Conservation (phyloP, 768 basidiomycete genomes). For the Lactarius tabidus region DNA sequence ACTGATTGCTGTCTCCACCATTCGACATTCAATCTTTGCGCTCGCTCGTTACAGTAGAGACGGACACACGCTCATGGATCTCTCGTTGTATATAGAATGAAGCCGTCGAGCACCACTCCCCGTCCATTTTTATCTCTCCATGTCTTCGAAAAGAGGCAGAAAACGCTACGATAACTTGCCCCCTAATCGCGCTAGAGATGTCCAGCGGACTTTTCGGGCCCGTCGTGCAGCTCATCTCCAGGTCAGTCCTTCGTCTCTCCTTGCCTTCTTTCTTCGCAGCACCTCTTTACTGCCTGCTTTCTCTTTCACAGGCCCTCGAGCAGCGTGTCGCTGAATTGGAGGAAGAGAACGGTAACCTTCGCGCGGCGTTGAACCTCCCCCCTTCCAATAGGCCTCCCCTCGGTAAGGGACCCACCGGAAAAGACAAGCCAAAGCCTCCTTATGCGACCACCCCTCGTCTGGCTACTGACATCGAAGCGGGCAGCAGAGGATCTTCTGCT, state of each 20-base stretch:
- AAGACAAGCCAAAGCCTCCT: conserved; percentile 60
- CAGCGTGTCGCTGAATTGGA: conserved; percentile 78
- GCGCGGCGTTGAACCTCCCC: conserved; percentile 67
- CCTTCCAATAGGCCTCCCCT: conserved; percentile 67
- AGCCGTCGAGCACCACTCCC: conserved; percentile 33
- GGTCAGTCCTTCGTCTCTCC: conserved; percentile 39
- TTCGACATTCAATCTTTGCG: conserved; percentile 22
- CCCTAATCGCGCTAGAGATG: conserved; percentile 79
- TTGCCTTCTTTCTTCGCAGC: conserved; percentile 32
- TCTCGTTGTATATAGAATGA: conserved; percentile 31
- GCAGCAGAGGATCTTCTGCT: conserved; percentile 26
- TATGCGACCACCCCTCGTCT: conserved; percentile 13
- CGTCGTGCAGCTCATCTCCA: conserved; percentile 83
- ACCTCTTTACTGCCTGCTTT: conserved; percentile 28
- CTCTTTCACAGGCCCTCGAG: conserved; percentile 63
- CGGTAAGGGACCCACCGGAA: conserved; percentile 84
- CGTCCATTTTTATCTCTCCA: conserved; percentile 37
- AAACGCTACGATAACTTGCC: conserved; percentile 79
- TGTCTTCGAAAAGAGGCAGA: conserved; percentile 86
- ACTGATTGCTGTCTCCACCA: too few relatives aligned
- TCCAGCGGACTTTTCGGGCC: conserved; percentile 86
- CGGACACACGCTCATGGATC: conserved; percentile 33
- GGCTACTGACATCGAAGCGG: conserved; percentile 19
- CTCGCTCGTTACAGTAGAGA: conserved; percentile 23
- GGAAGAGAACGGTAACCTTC: conserved; percentile 73